Conservation (phyloP, 1,139 yeast species). For the Arxiozyma slooffiae region DNA sequence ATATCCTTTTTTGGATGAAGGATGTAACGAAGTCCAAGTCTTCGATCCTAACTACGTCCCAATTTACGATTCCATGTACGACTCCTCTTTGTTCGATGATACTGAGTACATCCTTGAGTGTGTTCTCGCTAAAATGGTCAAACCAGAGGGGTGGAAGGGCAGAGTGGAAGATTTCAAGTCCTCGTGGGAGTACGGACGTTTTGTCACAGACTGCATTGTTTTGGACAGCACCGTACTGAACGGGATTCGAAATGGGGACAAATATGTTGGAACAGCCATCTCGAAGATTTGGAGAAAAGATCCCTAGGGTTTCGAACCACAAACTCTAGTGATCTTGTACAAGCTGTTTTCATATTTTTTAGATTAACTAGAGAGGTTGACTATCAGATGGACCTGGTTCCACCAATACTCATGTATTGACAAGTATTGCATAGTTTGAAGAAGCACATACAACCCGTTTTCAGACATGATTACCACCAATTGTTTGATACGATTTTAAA, state of each 20-base stretch:
- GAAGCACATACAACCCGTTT: no score
- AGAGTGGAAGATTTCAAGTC: not conserved
- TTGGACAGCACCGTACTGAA: not conserved
- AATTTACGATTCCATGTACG: not conserved
- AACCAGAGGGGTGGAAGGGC: not conserved
- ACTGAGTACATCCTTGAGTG: not conserved
- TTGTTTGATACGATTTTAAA: no score
- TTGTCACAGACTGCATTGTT: not conserved
- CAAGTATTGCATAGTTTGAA: no score
- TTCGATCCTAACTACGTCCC: not conserved
- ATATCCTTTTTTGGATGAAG: not conserved
- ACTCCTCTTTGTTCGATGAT: not conserved
- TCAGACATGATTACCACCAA: no score
- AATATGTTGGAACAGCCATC: not conserved
- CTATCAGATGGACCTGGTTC: no score
- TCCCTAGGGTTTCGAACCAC: not conserved
- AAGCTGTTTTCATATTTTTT: not conserved
- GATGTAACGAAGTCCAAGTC: not conserved
- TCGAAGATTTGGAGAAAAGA: not conserved
- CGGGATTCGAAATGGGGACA: not conserved
- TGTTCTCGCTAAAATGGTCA: not conserved
- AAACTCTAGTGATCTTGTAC: not conserved
- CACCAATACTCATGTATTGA: no score
- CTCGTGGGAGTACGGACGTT: not conserved
- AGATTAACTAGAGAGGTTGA: no score